phyloP scores from a whole-genome alignment of 1,284 basidiomycete species.

The Coniferiporia sulphurascens region DNA sequence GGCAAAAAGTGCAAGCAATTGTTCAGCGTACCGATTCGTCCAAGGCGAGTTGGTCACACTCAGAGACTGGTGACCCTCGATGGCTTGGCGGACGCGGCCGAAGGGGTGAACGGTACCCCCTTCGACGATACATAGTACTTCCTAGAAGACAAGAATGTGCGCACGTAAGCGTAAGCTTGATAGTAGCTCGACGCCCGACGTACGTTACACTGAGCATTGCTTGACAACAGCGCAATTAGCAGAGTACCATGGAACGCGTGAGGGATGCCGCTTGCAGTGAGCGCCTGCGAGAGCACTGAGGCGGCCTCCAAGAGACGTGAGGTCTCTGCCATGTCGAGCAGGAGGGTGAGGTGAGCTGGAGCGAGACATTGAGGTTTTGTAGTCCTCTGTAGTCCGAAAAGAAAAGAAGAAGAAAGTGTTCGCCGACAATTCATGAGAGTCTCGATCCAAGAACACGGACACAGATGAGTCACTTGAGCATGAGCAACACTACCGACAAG shows the following conservation, averaged over 20 bases:
- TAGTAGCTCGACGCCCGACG: slow-evolving; percentile 21
- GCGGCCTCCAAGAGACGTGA: slow-evolving; percentile 61
- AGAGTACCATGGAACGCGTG: slow-evolving; percentile 69
- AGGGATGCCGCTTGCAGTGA: slow-evolving; percentile 45
- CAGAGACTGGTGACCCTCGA: slow-evolving; percentile 31
- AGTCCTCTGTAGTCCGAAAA: background rate
- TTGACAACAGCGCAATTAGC: slow-evolving; percentile 53
- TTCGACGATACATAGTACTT: slow-evolving; percentile 54
- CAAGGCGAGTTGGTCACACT: slow-evolving; percentile 44
- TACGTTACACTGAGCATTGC: slow-evolving; percentile 50
- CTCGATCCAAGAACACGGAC: slow-evolving; percentile 9
- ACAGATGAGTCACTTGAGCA: slow-evolving; percentile 15
- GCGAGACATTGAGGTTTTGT: slow-evolving; percentile 6
- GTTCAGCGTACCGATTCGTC: slow-evolving; percentile 42
- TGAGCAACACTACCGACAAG: background rate
- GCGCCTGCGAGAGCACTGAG: slow-evolving; percentile 49
- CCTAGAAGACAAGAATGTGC: slow-evolving; percentile 31
- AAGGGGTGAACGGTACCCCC: slow-evolving; percentile 47
- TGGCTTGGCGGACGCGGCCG: slow-evolving; percentile 49
- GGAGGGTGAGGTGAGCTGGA: background rate
- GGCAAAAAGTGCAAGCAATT: background rate
- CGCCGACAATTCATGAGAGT: slow-evolving; percentile 4
- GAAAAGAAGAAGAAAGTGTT: background rate
- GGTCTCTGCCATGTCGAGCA: slow-evolving; percentile 51
- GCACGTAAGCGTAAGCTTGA: background rate